Evolutionary conservation across 345 rosid genomes (phyloP), one percentile per base, ranked within the genome.

Genomic region (Cardamine resedifolia): DNA sequence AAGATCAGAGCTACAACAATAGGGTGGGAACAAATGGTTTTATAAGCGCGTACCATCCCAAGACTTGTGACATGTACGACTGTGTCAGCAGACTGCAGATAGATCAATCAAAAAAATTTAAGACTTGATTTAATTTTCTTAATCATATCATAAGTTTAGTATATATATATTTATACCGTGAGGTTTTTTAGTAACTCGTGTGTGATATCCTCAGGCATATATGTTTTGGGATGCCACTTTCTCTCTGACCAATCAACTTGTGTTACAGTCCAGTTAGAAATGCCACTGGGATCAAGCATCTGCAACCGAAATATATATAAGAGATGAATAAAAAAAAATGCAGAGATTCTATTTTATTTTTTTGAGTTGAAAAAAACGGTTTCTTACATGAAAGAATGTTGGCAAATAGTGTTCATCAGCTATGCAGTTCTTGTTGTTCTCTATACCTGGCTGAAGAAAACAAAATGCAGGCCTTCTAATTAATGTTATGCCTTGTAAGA

Each of bases 181-280:
- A 96, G 84, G 77, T 92, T 96, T 80, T 66, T 81, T 58, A 96
- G 61, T 67, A 90, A 91, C 43, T 83, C 90, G 3, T 73, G 82
- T 5, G 84, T 83, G 49, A 90, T 66, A 77, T 96, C 99, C 14
- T 74, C 79, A 53, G 88, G 81, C 83, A 79, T 86, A 72, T 85
- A 96, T 7, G 93, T 87, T 78, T 89, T 96, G 14, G 99, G 98
- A 80, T 96, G 98, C 99, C 98, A 96, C 66, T 92, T 87, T 77
- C 91, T 85, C 80, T 96, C 99, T 10, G 98, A 96, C 99, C 99
- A 96, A 79, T 96, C 99, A 64, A 96, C 99, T 65, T 92, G 89
- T 50, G 99, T 96, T 55, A 87, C 92, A 0, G 97, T 86, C 91
- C 98, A 89, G 72, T 89, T 96, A 24, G 98, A 89, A 27, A 96